Conservation (phyloP, 1,284 basidiomycete genomes). For the Meira nashicola region DNA sequence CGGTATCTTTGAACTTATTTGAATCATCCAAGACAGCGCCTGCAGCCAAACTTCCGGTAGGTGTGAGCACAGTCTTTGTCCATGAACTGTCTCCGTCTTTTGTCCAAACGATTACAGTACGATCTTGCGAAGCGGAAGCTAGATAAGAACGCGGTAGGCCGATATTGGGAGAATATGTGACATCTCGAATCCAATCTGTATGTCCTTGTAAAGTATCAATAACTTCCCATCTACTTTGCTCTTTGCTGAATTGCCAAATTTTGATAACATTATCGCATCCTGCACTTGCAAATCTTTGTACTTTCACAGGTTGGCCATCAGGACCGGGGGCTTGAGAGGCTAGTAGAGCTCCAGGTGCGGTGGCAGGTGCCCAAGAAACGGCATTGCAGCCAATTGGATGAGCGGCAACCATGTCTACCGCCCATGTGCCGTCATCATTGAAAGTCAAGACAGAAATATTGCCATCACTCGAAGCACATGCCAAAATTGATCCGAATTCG, state of each 20-base stretch:
- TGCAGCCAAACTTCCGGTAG: conserved; percentile 2
- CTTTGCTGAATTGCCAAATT: conserved; percentile 73
- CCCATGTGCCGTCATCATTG: conserved; percentile 97
- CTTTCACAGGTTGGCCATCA: conserved; percentile 58
- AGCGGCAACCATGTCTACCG: conserved; percentile 87
- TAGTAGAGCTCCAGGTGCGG: conserved; percentile 67
- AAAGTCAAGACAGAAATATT: conserved; percentile 95
- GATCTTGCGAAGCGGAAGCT: conserved; percentile 83
- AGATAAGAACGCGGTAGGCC: conserved; percentile 90
- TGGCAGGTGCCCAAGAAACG: conserved; percentile 95
- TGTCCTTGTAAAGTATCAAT: conserved; percentile 57
- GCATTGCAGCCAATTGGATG: conserved; percentile 96
- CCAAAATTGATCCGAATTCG: conserved; percentile 90
- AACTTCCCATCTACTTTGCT: conserved; percentile 43
- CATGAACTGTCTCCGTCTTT: conserved; percentile 73
- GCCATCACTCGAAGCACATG: conserved; percentile 96
- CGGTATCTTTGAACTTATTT: conserved; percentile 55
- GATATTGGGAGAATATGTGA: conserved; percentile 95
- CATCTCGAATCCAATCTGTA: conserved; percentile 95
- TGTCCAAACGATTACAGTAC: conserved; percentile 89
- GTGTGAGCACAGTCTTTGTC: conserved; percentile 73
- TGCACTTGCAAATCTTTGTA: conserved; percentile 71
- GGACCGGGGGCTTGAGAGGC: conserved; percentile 24
- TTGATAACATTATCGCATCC: conserved; percentile 94
- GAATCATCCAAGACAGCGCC: background rate